These are phyloP conservation scores for Schizonepeta tenuifolia DNA, from an alignment of 257 asterid species.

Conservation along the genomic window DNA sequence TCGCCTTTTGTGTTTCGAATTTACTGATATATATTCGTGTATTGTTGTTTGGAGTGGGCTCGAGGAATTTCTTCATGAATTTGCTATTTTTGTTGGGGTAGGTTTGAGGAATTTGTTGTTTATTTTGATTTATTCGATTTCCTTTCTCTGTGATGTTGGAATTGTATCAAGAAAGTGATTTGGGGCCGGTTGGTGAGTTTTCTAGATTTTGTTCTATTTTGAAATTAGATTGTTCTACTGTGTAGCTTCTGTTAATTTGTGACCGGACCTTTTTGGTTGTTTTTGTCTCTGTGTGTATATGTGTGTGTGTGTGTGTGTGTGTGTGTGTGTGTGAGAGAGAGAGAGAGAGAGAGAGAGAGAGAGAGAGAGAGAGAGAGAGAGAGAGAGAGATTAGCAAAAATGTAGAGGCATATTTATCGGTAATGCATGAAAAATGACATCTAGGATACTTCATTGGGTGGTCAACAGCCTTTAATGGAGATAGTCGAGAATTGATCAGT, in stretches of 20 bases:
- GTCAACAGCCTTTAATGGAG: background rate
- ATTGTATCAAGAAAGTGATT: slow-evolving; percentile 13
- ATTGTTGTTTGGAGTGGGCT: background rate
- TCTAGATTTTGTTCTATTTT: background rate
- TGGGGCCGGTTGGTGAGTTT: slow-evolving; percentile 23
- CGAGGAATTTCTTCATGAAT: background rate
- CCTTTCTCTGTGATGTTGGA: background rate
- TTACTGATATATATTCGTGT: slow-evolving; percentile 4
- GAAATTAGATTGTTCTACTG: slow-evolving; percentile 1
- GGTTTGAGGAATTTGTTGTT: slow-evolving; percentile 16
- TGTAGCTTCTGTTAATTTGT: slow-evolving; percentile 18
- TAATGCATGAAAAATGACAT: background rate
- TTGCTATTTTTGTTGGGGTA: background rate
- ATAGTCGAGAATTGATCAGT: no score
- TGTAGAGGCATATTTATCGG: background rate
- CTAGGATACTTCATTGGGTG: background rate
- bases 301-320: no score
- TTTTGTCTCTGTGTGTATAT: no score
- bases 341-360: background rate
- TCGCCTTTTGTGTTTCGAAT: background rate
- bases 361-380: background rate
- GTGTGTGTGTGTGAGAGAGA: background rate
- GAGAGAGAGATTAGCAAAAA: no score
- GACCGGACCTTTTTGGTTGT: background rate
- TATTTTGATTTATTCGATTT: slow-evolving; percentile 16